phyloP scores from a whole-genome alignment of 495 filamentous ascomycete genomes.

The Podospora sp. region DNA sequence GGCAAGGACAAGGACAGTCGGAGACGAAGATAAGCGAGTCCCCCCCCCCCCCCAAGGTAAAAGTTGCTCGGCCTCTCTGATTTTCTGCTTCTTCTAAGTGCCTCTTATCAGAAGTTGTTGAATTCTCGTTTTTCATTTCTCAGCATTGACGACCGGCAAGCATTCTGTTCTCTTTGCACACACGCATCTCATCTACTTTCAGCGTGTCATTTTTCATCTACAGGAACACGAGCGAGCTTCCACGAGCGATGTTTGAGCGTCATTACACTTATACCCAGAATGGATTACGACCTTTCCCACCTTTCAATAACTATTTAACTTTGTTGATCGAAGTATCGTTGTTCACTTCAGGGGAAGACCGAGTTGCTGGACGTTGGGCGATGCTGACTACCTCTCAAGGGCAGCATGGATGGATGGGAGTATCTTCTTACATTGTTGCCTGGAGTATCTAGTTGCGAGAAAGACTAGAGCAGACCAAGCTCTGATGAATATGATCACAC shows the following conservation, averaged over 20 bases:
- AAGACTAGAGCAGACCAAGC: background rate
- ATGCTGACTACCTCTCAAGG: too few relatives aligned
- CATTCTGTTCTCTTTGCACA: background rate
- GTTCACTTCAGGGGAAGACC: background rate
- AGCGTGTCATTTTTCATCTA: background rate
- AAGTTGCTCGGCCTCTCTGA: too few relatives aligned
- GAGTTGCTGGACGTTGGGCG: background rate
- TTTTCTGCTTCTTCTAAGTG: background rate
- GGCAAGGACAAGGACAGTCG: too few relatives aligned
- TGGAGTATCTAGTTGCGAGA: background rate
- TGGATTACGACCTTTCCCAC: background rate
- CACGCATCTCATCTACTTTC: background rate
- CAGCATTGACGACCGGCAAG: background rate
- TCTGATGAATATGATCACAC: background rate
- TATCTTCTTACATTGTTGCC: background rate
- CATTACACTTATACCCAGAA: background rate
- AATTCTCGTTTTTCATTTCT: background rate
- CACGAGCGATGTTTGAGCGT: background rate
- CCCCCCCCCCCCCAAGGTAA: too few relatives aligned
- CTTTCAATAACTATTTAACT: background rate
- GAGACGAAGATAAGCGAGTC: too few relatives aligned
- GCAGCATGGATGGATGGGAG: too few relatives aligned
- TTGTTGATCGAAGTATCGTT: background rate
- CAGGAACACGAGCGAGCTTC: background rate
- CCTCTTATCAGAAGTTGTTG: background rate